These are phyloP conservation scores for Suillus brevipes DNA, from an alignment of 768 basidiomycete genomes.

Conservation along the genomic window DNA sequence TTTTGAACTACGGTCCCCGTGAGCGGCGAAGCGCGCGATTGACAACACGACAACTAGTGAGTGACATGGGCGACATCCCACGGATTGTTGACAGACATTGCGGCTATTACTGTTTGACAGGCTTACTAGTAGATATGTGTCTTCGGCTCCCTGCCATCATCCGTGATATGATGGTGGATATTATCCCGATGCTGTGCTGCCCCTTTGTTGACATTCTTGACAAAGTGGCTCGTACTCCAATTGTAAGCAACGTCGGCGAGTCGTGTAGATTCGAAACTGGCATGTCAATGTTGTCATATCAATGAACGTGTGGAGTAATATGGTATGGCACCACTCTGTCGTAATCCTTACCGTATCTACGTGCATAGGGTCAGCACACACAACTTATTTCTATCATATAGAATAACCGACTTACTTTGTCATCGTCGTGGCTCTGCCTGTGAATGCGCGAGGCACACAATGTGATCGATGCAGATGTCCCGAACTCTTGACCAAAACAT, in stretches of 20 bases:
- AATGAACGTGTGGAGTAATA: slow-evolving; percentile 85
- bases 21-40: neutral
- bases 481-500: slow-evolving; percentile 88
- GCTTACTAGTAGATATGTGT: neutral
- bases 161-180: neutral
- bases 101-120: neutral
- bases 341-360: too few species aligned
- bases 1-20: neutral
- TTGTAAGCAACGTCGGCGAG: neutral
- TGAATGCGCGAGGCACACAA: slow-evolving; percentile 89
- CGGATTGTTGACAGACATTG: neutral
- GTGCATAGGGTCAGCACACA: too few species aligned
- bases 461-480: too few species aligned
- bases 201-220: neutral
- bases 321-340: slow-evolving; percentile 66
- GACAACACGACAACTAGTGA: neutral
- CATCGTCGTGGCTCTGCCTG: slow-evolving; percentile 88
- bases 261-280: neutral
- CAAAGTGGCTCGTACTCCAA: neutral
- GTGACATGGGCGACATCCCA: neutral
- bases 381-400: neutral
- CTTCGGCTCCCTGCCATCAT: too few species aligned
- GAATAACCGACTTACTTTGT: slow-evolving; percentile 60
- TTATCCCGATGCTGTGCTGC: neutral
- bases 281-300: neutral